These are phyloP conservation scores for Cocos nucifera DNA, from an alignment of 176 grass and related monocot genomes.

Conservation along the genomic window DNA sequence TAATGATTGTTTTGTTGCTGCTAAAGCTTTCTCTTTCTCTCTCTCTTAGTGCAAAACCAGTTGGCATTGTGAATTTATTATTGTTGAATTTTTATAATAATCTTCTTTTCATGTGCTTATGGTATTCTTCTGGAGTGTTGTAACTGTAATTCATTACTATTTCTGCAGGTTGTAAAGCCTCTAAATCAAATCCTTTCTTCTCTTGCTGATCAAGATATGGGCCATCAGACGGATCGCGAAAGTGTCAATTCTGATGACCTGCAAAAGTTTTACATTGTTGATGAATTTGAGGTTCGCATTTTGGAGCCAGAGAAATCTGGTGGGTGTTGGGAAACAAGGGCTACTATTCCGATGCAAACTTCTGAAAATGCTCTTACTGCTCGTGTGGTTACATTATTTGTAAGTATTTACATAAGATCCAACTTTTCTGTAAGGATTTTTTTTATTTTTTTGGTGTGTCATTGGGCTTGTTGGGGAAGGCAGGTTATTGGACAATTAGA, in stretches of 20 bases:
- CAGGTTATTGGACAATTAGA: too few relatives aligned
- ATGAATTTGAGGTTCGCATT: constrained; percentile 92
- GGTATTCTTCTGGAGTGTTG: too few relatives aligned
- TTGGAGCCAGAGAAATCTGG: constrained; percentile 61
- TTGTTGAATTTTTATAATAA: too few relatives aligned
- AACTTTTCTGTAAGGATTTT: too few relatives aligned
- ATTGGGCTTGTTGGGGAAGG: too few relatives aligned
- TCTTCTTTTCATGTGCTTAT: too few relatives aligned
- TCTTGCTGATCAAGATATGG: constrained; percentile 66
- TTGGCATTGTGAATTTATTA: too few relatives aligned
- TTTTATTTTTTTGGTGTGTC: too few relatives aligned
- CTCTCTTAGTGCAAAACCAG: too few relatives aligned
- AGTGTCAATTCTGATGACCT: constrained; percentile 49
- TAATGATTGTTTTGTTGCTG: too few relatives aligned
- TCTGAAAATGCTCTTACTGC: constrained; percentile 91
- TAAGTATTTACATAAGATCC: constrained; percentile 22
- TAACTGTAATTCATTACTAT: background rate
- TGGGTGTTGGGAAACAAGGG: constrained; percentile 59
- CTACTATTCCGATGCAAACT: constrained; percentile 70
- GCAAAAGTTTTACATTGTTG: constrained; percentile 71
- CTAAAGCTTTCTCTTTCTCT: too few relatives aligned
- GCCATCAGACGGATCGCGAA: constrained; percentile 54
- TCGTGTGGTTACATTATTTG: constrained; percentile 68
- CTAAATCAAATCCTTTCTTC: constrained; percentile 72
- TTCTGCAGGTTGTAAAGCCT: constrained; percentile 54